Evolutionary conservation across 371 early-diverging fungal genomes (phyloP).

Genomic region (Circinella minor): DNA sequence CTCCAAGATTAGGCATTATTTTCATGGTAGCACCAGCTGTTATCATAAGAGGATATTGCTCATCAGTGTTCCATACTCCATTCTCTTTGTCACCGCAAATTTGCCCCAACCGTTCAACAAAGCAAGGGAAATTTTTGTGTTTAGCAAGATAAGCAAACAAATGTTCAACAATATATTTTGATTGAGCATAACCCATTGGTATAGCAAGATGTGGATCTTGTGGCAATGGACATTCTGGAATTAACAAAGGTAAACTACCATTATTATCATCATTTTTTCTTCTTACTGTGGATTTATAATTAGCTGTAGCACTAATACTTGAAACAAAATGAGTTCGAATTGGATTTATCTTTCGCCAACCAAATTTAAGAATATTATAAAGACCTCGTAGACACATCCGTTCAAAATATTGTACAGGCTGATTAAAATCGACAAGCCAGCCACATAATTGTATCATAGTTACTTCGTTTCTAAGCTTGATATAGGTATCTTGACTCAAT

Average conservation of each 20-base stretch:
- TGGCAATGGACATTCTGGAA: conserved; percentile 34
- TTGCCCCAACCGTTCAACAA: conserved; percentile 48
- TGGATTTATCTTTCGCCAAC: conserved; percentile 30
- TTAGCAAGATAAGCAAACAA: conserved; percentile 31
- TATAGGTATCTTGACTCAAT: conserved; percentile 26
- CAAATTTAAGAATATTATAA: conserved; percentile 41
- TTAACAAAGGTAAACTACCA: neutral
- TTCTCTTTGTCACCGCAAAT: conserved; percentile 40
- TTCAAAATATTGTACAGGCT: conserved; percentile 37
- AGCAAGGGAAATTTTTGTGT: conserved; percentile 38
- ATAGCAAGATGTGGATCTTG: conserved; percentile 34
- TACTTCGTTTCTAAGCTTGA: conserved; percentile 29
- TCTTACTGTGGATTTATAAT: conserved; percentile 10
- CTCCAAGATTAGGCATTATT: conserved; percentile 19
- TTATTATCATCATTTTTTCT: neutral
- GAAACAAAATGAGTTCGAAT: conserved; percentile 47
- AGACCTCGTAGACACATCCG: conserved; percentile 39
- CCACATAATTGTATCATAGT: conserved; percentile 43
- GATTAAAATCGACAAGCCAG: conserved; percentile 45
- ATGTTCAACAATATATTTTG: conserved; percentile 50
- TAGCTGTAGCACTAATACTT: conserved; percentile 34
- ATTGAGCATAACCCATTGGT: conserved; percentile 52
- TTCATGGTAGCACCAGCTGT: conserved; percentile 28
- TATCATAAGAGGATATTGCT: conserved; percentile 47
- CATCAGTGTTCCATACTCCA: conserved; percentile 50